phyloP scores from a whole-genome alignment of 352 stramenopile genomes.

The Thraustochytrium striatum region DNA sequence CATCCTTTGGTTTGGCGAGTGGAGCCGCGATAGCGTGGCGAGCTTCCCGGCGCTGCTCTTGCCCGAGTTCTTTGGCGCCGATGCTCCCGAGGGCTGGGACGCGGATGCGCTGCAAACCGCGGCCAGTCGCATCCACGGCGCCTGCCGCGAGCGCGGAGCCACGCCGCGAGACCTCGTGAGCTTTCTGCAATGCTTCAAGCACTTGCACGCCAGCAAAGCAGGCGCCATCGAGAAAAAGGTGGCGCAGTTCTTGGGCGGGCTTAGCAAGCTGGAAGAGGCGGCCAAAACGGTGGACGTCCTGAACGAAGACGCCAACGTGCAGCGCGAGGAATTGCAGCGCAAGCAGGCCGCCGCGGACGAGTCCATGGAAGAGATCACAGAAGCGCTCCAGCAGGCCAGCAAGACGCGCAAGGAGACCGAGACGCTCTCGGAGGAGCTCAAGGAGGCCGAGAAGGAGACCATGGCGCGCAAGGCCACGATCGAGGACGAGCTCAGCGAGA shows the following conservation, averaged over 20 bases:
- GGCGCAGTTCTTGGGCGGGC: slow-evolving; percentile 74
- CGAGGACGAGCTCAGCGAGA: slow-evolving; percentile 81
- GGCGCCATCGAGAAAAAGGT: slow-evolving; percentile 78
- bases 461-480: slow-evolving; percentile 82
- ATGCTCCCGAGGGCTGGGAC: slow-evolving; percentile 28
- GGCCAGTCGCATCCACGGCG: slow-evolving; percentile 54
- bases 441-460: slow-evolving; percentile 64
- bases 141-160: slow-evolving; percentile 52
- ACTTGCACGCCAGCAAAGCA: slow-evolving; percentile 68
- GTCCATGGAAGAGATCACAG: slow-evolving; percentile 91
- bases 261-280: slow-evolving; percentile 83
- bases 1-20: slow-evolving; percentile 88
- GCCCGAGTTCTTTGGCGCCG: slow-evolving; percentile 51
- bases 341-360: slow-evolving; percentile 81
- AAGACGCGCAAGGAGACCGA: slow-evolving; percentile 81
- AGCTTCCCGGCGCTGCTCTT: slow-evolving; percentile 70
- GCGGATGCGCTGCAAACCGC: background rate
- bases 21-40: slow-evolving; percentile 68
- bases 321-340: slow-evolving; percentile 77
- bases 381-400: slow-evolving; percentile 77
- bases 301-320: slow-evolving; percentile 72
- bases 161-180: slow-evolving; percentile 75
- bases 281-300: slow-evolving; percentile 82
- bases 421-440: slow-evolving; percentile 60
- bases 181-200: slow-evolving; percentile 73